Evolutionary conservation across 371 early-diverging fungal species (phyloP).

Genomic region (Choanephora cucurbitarum): DNA sequence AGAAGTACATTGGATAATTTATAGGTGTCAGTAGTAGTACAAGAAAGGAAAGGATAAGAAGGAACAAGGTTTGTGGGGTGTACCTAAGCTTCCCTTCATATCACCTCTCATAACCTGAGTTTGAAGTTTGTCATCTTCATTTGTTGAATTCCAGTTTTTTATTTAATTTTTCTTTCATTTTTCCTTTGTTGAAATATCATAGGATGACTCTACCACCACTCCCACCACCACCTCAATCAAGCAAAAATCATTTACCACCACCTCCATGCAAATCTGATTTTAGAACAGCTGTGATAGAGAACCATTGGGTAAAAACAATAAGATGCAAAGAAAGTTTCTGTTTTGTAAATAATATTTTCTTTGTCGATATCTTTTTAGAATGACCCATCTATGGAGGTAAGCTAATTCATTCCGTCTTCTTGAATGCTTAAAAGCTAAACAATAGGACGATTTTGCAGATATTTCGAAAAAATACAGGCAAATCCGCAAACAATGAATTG

Average conservation of each 20-base stretch:
- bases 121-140: background rate
- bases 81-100: too few relatives aligned
- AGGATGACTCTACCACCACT: slow-evolving; percentile 1
- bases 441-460: slow-evolving; percentile 9
- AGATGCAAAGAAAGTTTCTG: background rate
- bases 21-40: too few relatives aligned
- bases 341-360: background rate
- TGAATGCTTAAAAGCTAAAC: too few relatives aligned
- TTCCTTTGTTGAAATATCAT: background rate
- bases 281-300: slow-evolving; percentile 44
- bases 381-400: background rate
- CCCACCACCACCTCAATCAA: background rate
- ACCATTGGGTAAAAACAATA: slow-evolving; percentile 41
- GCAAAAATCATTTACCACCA: background rate
- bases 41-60: too few relatives aligned
- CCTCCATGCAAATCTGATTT: slow-evolving; percentile 31
- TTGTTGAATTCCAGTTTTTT: background rate
- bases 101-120: too few relatives aligned
- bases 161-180: background rate
- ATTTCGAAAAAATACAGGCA: slow-evolving; percentile 8
- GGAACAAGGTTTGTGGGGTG: too few relatives aligned
- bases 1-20: too few relatives aligned
- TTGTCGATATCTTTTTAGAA: background rate
- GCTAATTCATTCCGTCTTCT: background rate
- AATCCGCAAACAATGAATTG: slow-evolving; percentile 12